Evolutionary conservation across 441 rosid species (phyloP), one percentile per base, ranked within the genome.

Genomic region (Dalechampia spathulata): DNA sequence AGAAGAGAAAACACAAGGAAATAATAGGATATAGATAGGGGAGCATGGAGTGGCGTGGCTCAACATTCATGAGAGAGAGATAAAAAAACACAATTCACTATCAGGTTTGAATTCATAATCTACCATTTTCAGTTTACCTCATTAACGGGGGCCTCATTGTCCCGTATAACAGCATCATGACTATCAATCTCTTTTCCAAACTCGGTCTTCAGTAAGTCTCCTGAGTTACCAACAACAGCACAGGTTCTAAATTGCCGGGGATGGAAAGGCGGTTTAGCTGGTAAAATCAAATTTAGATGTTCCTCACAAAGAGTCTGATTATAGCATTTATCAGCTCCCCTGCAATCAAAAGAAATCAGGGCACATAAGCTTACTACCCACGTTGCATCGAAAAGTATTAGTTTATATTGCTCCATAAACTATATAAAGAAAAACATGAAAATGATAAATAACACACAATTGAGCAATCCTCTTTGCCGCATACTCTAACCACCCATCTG

Each of bases 401-500:
- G n/a, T 30, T 30, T 30, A 30, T 30, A 30, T 3, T 3, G 8
- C 8, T 30, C 34, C 41, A 58, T 1, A 13, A 30, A 47, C 30
- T 12, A 16, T 23, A 52, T 45, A 32, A 32, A 47, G 12, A 30
- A 14, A n/a, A 34, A 47, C 30, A 20, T 5, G 36, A 57, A 38
- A 30, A 50, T 54, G 30, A 30, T 45, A 5, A 52, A 34, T 19
- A 61, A 49, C 84, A 70, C 82, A 93, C 99, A 93, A 65, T 60
- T 93, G 95, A 46, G 99, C 90, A 65, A 93, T 93, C 69, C 99
- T 82, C 80, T 80, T 79, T 49, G 99, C 97, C 0, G 99, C 99
- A 75, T 93, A 89, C 19, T 87, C 95, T 57, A 87, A 71, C 99
- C 99, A 93, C 60, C 99, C 99, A 72, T 89, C 89, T 43, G 99